Evolutionary conservation across 179 eudicot genomes (phyloP).

Genomic region (Drosera spatulata): DNA sequence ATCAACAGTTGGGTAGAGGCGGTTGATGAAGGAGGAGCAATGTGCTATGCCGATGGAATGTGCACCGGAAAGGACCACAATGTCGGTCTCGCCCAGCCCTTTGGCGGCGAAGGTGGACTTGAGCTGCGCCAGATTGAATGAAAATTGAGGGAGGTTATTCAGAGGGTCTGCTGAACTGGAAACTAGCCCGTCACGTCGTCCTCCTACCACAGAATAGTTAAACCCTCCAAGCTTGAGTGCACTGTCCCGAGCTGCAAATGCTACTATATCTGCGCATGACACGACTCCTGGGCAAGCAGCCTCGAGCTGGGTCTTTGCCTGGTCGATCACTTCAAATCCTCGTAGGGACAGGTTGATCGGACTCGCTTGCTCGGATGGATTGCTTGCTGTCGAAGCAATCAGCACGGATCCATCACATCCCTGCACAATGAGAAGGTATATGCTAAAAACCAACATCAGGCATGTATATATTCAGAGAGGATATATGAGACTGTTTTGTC

Average conservation of each 20-base stretch:
- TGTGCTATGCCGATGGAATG: constrained; percentile 19
- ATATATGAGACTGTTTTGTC: too few relatives aligned
- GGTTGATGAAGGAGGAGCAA: constrained; percentile 6
- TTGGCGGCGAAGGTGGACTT: neutral
- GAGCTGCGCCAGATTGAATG: constrained; percentile 1
- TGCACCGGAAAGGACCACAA: constrained; percentile 19
- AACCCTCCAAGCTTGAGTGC: constrained; percentile 4
- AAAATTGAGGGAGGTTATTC: neutral
- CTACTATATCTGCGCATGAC: constrained; percentile 7
- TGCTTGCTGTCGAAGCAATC: constrained; percentile 4
- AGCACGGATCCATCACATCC: constrained; percentile 10
- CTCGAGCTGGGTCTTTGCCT: constrained; percentile 1
- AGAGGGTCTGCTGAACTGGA: neutral
- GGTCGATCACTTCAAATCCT: constrained; percentile 7
- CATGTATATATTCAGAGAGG: neutral
- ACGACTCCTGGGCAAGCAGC: constrained; percentile 6
- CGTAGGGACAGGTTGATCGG: neutral
- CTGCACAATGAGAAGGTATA: neutral
- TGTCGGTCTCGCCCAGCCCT: constrained; percentile 7
- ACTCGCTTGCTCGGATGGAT: constrained; percentile 5
- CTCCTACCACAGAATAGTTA: constrained; percentile 1
- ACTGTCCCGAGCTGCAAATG: constrained; percentile 8
- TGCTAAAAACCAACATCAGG: neutral
- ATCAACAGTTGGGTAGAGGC: constrained; percentile 7
- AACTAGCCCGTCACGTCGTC: neutral